phyloP scores from a whole-genome alignment of 768 basidiomycete species.

The Tubosaeta sp. region DNA sequence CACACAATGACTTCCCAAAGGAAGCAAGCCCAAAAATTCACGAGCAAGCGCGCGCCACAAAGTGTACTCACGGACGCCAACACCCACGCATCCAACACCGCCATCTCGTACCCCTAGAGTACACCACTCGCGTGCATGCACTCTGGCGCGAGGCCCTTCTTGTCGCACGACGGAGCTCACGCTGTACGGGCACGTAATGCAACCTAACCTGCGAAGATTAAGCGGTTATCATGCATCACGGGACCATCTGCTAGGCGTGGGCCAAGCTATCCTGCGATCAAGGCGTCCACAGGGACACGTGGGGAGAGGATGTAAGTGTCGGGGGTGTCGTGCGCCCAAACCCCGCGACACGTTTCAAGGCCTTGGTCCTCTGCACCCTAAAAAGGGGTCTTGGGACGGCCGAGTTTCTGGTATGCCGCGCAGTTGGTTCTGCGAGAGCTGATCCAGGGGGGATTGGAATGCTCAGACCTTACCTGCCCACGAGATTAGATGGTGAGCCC shows the following conservation, averaged over 20 bases:
- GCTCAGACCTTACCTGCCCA: slow-evolving; percentile 87
- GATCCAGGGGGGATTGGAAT: slow-evolving; percentile 59
- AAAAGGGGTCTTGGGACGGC: slow-evolving; percentile 38
- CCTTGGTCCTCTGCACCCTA: slow-evolving; percentile 14
- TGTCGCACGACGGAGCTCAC: no score
- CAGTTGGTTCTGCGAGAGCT: slow-evolving; percentile 57
- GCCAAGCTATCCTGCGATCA: slow-evolving; percentile 7
- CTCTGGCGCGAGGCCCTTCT: not conserved
- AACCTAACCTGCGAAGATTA: no score
- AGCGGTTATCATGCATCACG: no score
- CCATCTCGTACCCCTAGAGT: slow-evolving; percentile 22
- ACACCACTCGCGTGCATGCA: not conserved
- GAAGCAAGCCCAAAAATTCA: slow-evolving; percentile 7
- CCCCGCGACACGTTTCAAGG: slow-evolving; percentile 58
- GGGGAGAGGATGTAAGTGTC: slow-evolving; percentile 11
- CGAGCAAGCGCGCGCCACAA: slow-evolving; percentile 19
- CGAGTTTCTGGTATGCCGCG: slow-evolving; percentile 69
- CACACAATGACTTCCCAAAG: slow-evolving; percentile 2
- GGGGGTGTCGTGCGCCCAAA: slow-evolving; percentile 37
- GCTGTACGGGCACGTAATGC: no score
- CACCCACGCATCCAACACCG: not conserved
- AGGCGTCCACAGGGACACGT: slow-evolving; percentile 14
- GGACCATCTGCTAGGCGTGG: no score
- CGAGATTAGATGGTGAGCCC: slow-evolving; percentile 32
- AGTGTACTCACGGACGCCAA: slow-evolving; percentile 26